A percentile compares a stretch with the other conserved stretches of the same genome.
Conservation (phyloP, 2,329 filamentous ascomycete genomes). For the Fusarium lyarnte region DNA sequence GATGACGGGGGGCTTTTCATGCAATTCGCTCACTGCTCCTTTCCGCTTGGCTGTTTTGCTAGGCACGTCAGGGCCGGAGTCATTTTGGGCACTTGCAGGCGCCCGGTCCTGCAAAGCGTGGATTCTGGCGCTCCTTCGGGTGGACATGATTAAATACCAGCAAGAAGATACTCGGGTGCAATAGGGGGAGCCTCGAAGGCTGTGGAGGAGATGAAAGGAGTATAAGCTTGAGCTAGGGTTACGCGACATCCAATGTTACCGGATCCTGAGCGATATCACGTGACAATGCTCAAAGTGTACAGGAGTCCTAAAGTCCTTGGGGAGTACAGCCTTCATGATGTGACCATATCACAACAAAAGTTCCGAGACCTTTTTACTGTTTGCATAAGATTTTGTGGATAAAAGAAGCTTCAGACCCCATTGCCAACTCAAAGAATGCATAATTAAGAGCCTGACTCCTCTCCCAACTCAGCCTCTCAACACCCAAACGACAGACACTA, state of each 20-base stretch:
- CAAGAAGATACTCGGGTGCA: background rate
- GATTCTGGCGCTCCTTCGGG: conserved; percentile 25
- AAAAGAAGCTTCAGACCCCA: background rate
- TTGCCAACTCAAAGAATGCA: background rate
- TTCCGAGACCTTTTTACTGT: background rate
- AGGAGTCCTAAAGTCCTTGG: background rate
- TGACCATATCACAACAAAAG: background rate
- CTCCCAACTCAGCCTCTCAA: background rate
- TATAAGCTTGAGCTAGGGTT: background rate
- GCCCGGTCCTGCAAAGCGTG: background rate
- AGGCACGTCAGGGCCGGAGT: background rate
- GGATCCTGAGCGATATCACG: background rate
- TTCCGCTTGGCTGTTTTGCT: conserved; percentile 9
- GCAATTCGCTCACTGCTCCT: background rate
- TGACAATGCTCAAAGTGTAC: background rate
- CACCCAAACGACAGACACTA: background rate
- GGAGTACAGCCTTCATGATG: background rate
- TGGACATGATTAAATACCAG: background rate
- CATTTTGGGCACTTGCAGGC: background rate
- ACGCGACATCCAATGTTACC: background rate
- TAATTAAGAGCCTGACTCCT: background rate
- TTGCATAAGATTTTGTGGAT: background rate
- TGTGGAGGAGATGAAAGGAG: too few relatives aligned
- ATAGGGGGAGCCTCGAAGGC: background rate
- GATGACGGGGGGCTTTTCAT: background rate